Evolutionary conservation across 305 asterid genomes (phyloP), one percentile per base, ranked within the genome.

Genomic region (Fraxinus dipetala): DNA sequence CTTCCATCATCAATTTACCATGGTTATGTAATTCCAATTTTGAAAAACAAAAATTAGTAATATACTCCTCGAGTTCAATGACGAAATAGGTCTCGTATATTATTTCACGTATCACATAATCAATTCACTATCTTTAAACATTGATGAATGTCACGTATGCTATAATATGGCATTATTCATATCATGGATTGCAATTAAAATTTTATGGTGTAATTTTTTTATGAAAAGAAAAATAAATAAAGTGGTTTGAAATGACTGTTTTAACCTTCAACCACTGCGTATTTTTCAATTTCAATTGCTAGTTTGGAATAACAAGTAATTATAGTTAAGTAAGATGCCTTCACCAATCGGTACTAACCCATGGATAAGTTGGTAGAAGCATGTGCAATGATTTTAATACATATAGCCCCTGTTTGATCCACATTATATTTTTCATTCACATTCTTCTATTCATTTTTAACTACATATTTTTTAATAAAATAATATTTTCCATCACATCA

Each of bases 341-440:
- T 45, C 70, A 72, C 59, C 45, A 65, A 65, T 10, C 13, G 6
- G 35, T 24, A 26, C n/a, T 18, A 56, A 32, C 3, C 67, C 26
- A 14, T 14, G 28, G 26, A 81, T 56, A 72, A 28, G 84, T 83
- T 80, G 87, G 83, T 77, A 75, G 26, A 73, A 67, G 90, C 90
- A 87, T 87, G 87, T 87, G 90, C 83, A n/a, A 7, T 36, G 78
- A 77, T 83, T 72, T 79, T 80, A 26, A 24, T 63, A 63, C 34
- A 9, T 63, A 63, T 2, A 34, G 38, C 0, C 1, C 4, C 0
- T 35, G 9, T 35, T 35, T 35, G 9, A 35, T 9, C 1, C 6
- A 34, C 1, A 34, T 34, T 34, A 34, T 34, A 4, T 34, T 34
- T 35, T 6, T 35, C 38, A 43, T 5, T 35, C 6, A 0, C 38